phyloP scores from a whole-genome alignment of 2,329 filamentous ascomycete genomes.

The Alternaria solani region DNA sequence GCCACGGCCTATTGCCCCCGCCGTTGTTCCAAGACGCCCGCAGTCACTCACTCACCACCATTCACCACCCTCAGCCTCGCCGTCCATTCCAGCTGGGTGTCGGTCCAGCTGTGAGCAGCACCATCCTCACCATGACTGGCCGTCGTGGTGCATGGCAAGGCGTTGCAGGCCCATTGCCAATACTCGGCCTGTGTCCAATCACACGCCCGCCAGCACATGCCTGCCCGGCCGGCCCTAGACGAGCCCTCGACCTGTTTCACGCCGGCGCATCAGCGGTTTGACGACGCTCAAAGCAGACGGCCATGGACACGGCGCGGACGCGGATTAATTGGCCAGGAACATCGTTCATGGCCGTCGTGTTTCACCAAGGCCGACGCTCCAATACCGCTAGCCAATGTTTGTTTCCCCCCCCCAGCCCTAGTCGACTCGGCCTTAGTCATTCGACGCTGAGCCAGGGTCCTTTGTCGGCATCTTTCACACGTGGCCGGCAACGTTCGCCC shows the following conservation, averaged over 20 bases:
- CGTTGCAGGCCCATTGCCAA: conserved; percentile 42
- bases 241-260: conserved; percentile 41
- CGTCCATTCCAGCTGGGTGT: too few species aligned
- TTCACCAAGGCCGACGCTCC: conserved; percentile 21
- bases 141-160: conserved; percentile 14
- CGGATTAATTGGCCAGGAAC: conserved; percentile 24
- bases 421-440: background rate
- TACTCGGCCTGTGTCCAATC: conserved; percentile 38
- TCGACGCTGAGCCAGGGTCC: background rate
- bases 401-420: conserved; percentile 2
- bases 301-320: conserved; percentile 12
- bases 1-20: background rate
- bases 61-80: too few species aligned
- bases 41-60: too few species aligned
- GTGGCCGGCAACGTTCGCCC: conserved; percentile 19
- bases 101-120: too few species aligned
- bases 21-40: background rate
- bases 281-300: conserved; percentile 34
- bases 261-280: conserved; percentile 37
- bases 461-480: conserved; percentile 18
- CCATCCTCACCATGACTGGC: background rate
- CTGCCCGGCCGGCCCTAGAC: conserved; percentile 27
- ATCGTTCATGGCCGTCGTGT: conserved; percentile 27
- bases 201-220: conserved; percentile 18
- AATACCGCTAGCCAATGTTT: conserved; percentile 6